phyloP scores from a whole-genome alignment of 2,329 filamentous ascomycete species.

The Pseudogymnoascus sp. region DNA sequence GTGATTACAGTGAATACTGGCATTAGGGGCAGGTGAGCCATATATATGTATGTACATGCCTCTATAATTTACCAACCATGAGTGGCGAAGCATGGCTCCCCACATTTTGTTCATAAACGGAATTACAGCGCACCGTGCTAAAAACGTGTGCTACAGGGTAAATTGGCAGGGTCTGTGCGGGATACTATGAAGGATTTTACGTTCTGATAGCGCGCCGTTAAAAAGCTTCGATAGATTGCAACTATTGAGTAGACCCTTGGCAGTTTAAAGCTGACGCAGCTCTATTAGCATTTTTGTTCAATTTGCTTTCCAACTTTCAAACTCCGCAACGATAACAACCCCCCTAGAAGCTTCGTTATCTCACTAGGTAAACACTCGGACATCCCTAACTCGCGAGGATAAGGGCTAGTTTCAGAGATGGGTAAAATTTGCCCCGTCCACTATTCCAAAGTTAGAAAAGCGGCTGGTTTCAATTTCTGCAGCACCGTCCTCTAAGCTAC shows the following conservation, averaged over 20 bases:
- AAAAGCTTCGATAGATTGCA: background rate
- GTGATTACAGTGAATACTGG: background rate
- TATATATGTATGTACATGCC: background rate
- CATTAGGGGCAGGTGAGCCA: background rate
- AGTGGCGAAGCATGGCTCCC: background rate
- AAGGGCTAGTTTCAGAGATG: background rate
- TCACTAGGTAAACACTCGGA: background rate
- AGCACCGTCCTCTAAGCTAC: background rate
- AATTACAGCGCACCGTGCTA: background rate
- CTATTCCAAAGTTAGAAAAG: background rate
- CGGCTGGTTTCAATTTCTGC: background rate
- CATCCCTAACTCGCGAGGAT: background rate
- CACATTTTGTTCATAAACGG: background rate
- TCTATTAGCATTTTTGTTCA: background rate
- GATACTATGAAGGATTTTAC: background rate
- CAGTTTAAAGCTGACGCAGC: background rate
- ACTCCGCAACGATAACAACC: background rate
- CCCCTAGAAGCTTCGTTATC: background rate
- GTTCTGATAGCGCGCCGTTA: background rate
- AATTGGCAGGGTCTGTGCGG: background rate
- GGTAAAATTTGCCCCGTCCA: background rate
- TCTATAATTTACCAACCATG: background rate
- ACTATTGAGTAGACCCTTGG: background rate
- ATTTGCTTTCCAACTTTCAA: background rate
- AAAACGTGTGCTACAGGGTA: background rate